These are phyloP conservation scores for Melaleuca alternifolia DNA, from an alignment of 345 rosid species.

Conservation along the genomic window DNA sequence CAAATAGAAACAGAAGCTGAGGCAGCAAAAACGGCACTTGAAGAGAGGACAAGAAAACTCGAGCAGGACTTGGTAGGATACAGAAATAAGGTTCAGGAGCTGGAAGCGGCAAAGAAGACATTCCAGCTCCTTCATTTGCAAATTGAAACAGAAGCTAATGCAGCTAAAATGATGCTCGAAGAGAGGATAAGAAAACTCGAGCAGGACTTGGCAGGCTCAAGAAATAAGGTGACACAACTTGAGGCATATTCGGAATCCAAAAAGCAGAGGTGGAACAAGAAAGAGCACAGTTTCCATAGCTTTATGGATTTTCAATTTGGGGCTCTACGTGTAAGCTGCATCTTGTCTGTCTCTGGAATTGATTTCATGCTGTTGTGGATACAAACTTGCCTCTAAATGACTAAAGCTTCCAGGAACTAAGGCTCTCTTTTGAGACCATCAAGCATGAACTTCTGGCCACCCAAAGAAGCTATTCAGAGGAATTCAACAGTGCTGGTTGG, in stretches of 20 bases:
- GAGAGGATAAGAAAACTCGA: conserved; percentile 16
- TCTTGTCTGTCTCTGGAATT: neutral
- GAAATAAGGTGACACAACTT: conserved; percentile 11
- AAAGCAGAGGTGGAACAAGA: conserved; percentile 38
- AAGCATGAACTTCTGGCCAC: conserved; percentile 48
- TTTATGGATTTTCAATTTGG: conserved; percentile 37
- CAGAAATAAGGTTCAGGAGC: conserved; percentile 9
- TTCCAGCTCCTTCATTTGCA: conserved; percentile 27
- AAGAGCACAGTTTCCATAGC: conserved; percentile 26
- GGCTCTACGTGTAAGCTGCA: conserved; percentile 42
- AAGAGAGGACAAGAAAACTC: conserved; percentile 14
- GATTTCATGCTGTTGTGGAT: neutral
- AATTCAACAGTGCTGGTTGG: conserved; percentile 53
- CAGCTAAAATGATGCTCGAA: conserved; percentile 5
- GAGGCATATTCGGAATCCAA: neutral
- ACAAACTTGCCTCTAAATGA: neutral
- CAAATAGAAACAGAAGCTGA: conserved; percentile 16
- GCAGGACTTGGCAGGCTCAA: conserved; percentile 13
- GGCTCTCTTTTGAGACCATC: conserved; percentile 41
- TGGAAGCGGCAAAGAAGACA: conserved; percentile 19
- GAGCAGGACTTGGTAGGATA: conserved; percentile 15
- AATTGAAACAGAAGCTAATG: conserved; percentile 12
- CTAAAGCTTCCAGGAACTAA: conserved; percentile 44
- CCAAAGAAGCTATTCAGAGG: conserved; percentile 36
- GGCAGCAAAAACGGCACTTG: conserved; percentile 2